phyloP scores from a whole-genome alignment of 2,329 filamentous ascomycete genomes.

The Cadophora sp. region DNA sequence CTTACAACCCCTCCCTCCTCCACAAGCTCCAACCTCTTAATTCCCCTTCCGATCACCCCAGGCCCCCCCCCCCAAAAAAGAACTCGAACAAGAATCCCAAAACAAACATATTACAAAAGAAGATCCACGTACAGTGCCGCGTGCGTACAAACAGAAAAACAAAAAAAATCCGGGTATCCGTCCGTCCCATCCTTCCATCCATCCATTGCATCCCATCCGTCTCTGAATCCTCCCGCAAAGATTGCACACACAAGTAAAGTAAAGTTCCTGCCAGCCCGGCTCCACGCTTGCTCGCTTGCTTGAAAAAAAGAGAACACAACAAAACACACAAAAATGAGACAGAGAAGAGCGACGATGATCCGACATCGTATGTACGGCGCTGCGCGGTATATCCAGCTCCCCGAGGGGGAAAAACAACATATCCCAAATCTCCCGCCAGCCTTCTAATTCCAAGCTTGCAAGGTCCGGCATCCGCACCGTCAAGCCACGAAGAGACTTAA shows the following conservation, averaged over 20 bases:
- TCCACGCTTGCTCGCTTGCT: constrained; percentile 5
- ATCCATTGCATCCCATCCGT: neutral
- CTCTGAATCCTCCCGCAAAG: neutral
- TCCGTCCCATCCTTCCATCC: constrained; percentile 7
- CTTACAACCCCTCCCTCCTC: neutral
- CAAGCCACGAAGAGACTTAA: constrained; percentile 14
- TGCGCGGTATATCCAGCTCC: constrained; percentile 10
- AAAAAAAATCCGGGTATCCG: constrained; percentile 10
- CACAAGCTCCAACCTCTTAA: neutral
- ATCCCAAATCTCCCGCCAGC: neutral
- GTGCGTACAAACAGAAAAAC: too few relatives aligned
- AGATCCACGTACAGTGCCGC: neutral
- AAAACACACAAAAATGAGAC: neutral
- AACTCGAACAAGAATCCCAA: neutral
- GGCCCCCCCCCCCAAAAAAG: too few relatives aligned
- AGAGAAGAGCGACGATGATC: neutral
- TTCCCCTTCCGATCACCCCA: too few relatives aligned
- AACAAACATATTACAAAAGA: neutral
- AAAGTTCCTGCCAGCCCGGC: neutral
- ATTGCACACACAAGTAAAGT: neutral
- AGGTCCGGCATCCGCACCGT: neutral
- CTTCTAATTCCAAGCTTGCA: neutral
- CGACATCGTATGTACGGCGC: neutral
- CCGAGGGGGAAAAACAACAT: neutral
- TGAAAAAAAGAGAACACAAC: neutral